phyloP scores from a whole-genome alignment of 805 yeast genomes.

The Teunomyces gatunensis region DNA sequence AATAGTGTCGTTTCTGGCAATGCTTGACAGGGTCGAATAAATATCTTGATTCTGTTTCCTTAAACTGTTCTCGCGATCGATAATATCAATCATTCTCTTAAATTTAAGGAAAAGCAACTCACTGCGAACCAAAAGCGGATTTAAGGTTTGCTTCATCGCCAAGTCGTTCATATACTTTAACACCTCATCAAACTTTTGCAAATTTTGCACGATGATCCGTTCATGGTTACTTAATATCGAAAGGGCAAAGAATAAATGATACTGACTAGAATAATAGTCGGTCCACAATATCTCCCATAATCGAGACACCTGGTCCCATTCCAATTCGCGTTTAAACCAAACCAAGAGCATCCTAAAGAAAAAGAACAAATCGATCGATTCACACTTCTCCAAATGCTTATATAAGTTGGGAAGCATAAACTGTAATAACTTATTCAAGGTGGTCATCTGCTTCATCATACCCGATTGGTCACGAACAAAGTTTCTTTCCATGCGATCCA shows the following conservation, averaged over 20 bases:
- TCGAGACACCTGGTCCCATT: conserved; percentile 68
- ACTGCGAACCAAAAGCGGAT: conserved; percentile 77
- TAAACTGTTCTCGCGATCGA: conserved; percentile 53
- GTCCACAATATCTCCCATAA: conserved; percentile 96
- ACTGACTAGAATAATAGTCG: conserved; percentile 81
- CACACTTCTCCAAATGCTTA: conserved; percentile 81
- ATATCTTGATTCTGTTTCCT: conserved; percentile 16
- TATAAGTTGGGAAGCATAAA: conserved; percentile 85
- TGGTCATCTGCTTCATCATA: conserved; percentile 82
- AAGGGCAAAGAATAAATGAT: conserved; percentile 80
- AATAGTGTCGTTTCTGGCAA: conserved; percentile 15
- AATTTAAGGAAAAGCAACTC: conserved; percentile 81
- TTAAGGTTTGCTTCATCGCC: conserved; percentile 69
- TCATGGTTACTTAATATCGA: conserved; percentile 89
- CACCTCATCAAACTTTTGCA: conserved; percentile 84
- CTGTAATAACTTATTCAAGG: conserved; percentile 81
- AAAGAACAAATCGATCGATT: conserved; percentile 86
- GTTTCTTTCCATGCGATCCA: conserved; percentile 95
- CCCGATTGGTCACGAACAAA: conserved; percentile 91
- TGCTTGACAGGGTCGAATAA: conserved; percentile 5
- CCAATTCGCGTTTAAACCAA: conserved; percentile 92
- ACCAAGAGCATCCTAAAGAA: conserved; percentile 93
- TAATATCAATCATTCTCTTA: conserved; percentile 71
- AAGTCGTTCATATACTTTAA: conserved; percentile 90
- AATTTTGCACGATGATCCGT: conserved; percentile 67